Evolutionary conservation across 768 basidiomycete species (phyloP), one percentile per base, ranked within the genome.

Genomic region (Lenzites betulinus): DNA sequence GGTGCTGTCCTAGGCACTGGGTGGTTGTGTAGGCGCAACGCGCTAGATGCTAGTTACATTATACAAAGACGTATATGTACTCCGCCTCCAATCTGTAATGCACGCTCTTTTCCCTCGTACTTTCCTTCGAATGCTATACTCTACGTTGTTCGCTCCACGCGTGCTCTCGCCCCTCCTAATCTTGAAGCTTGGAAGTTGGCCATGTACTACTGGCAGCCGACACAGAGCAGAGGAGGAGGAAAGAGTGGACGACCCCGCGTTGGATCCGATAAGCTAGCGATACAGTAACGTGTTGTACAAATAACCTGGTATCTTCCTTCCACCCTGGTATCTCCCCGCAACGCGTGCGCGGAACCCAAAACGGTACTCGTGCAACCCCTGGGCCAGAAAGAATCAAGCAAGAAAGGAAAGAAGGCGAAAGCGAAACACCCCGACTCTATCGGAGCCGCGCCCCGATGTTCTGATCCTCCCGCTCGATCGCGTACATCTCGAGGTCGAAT

Each of bases 401-500:
- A 39, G 4, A 39, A 7, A 5, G 38, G 15, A 39, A 39, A 15
- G 13, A 7, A 39, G 15, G 11, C 13, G 18, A 39, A 39, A 5
- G 15, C 3, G 15, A 39, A 39, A 18, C 11, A 39, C 35, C 7
- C 35, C 7, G 7, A 36, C 35, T 13, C 55, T 58, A 65, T 18
- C 39, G 60, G 39, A 62, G 26, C 48, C 58, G 57, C 22, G 63
- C 58, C 8, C 70, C 70, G 30, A 71, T 43, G 50, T 71, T 67
- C 64, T 71, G 70, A 23, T 59, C 68, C 25, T 69, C 64, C 16
- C 70, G 64, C 51, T 69, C 68, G 49, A 71, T 66, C 16, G 66
- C 53, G 51, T 69, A 68, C 66, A 71, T 47, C 59, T 71, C 70
- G 13, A 69, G 33, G 49, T 71, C 67, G 26, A 69, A 54, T 22